phyloP scores from a whole-genome alignment of 1,284 basidiomycete genomes.

The Takashimella tepidaria region DNA sequence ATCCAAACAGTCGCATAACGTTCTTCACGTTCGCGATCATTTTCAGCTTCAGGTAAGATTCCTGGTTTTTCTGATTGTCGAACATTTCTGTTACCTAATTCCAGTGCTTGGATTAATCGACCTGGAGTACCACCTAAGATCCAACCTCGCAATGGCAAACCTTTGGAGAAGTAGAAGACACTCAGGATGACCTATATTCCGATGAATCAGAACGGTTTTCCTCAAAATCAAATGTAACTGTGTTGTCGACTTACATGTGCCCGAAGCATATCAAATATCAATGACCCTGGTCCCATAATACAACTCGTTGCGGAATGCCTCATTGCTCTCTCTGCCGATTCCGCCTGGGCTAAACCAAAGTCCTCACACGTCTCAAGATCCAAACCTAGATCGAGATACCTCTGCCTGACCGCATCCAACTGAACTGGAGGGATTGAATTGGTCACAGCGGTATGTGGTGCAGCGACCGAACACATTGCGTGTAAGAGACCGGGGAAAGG shows the following conservation, averaged over 20 bases:
- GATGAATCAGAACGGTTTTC: background rate
- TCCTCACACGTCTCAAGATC: constrained; percentile 35
- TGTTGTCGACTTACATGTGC: constrained; percentile 28
- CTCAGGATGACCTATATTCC: constrained; percentile 27
- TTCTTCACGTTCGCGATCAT: constrained; percentile 32
- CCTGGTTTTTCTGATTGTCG: constrained; percentile 27
- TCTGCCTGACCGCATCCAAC: constrained; percentile 21
- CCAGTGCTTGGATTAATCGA: constrained; percentile 33
- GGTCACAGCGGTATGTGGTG: constrained; percentile 44
- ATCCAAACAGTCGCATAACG: constrained; percentile 37
- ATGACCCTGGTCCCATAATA: constrained; percentile 26
- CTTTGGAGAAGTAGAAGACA: constrained; percentile 29
- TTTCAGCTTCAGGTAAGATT: constrained; percentile 19
- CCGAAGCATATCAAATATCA: constrained; percentile 34
- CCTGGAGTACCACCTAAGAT: constrained; percentile 23
- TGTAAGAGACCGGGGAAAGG: constrained; percentile 49
- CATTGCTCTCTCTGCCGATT: constrained; percentile 26
- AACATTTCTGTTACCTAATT: constrained; percentile 28
- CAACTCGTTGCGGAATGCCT: constrained; percentile 23
- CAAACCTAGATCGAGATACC: constrained; percentile 19
- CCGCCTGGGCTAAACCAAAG: constrained; percentile 38
- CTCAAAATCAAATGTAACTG: background rate
- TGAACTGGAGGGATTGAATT: constrained; percentile 26
- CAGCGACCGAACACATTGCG: constrained; percentile 47
- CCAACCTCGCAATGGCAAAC: constrained; percentile 37